A percentile compares a stretch with the other conserved stretches of the same genome.
These are phyloP conservation scores for Stereocaulon alpinum DNA, from an alignment of 495 filamentous ascomycete species.

Conservation along the genomic window DNA sequence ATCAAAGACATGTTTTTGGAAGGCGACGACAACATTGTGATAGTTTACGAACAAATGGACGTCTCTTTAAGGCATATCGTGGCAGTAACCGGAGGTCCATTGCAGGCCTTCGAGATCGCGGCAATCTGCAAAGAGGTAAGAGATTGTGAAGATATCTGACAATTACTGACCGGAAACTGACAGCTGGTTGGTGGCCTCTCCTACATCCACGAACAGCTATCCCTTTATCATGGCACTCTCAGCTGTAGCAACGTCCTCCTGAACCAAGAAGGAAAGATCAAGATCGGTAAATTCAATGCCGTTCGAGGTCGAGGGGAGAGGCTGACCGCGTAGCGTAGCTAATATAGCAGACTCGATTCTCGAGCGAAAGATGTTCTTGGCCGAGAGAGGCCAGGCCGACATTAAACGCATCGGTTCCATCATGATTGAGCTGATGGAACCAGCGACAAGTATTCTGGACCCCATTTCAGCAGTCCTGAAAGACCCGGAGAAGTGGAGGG, in stretches of 20 bases:
- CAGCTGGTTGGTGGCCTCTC: constrained; percentile 11
- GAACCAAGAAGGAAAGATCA: too few relatives aligned
- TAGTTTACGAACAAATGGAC: constrained; percentile 19
- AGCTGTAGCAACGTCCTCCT: too few relatives aligned
- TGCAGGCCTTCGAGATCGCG: constrained; percentile 7
- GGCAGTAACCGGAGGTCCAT: background rate
- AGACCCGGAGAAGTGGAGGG: background rate
- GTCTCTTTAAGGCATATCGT: constrained; percentile 8
- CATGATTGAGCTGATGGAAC: constrained; percentile 8
- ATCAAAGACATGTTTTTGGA: constrained; percentile 15
- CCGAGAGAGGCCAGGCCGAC: too few relatives aligned
- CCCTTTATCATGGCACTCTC: too few relatives aligned
- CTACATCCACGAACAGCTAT: constrained; percentile 13
- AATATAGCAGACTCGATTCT: too few relatives aligned
- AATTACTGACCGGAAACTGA: background rate
- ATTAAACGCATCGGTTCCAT: background rate
- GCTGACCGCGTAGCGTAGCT: too few relatives aligned
- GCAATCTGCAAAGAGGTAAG: constrained; percentile 17
- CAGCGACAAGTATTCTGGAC: background rate
- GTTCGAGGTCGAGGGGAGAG: too few relatives aligned
- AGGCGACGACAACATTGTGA: constrained; percentile 9
- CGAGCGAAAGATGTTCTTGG: too few relatives aligned
- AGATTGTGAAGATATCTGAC: background rate
- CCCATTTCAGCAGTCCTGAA: background rate
- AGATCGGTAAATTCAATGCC: too few relatives aligned